These are phyloP conservation scores for Hericium rajendrae DNA, from an alignment of 768 basidiomycete species.

Conservation along the genomic window DNA sequence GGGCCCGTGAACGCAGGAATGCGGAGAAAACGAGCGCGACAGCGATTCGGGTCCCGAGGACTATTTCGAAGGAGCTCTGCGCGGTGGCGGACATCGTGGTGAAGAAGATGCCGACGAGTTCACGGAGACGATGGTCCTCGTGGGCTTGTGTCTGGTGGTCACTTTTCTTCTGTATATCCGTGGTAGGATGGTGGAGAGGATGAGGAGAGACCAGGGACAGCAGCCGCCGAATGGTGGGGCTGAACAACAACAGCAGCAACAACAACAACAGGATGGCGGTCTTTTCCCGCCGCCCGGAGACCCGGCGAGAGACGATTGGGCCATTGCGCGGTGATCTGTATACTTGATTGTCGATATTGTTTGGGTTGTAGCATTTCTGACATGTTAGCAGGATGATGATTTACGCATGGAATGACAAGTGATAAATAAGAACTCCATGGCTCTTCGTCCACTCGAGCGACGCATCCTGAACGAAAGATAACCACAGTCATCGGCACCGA, in stretches of 20 bases:
- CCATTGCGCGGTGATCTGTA: constrained; percentile 13
- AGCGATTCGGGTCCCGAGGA: constrained; percentile 75
- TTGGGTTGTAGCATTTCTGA: no score
- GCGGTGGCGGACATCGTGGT: constrained; percentile 43
- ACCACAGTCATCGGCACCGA: no score
- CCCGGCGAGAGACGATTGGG: constrained; percentile 19
- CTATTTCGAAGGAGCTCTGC: constrained; percentile 62
- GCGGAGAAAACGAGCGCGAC: constrained; percentile 65
- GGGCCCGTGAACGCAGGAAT: constrained; percentile 67
- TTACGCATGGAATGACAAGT: no score
- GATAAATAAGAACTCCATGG: no score
- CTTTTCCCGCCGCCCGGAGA: constrained; percentile 19
- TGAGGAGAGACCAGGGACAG: constrained; percentile 50
- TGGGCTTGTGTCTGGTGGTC: constrained; percentile 62
- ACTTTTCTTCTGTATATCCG: constrained; percentile 72
- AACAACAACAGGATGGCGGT: constrained; percentile 11
- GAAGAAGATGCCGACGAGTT: constrained; percentile 65
- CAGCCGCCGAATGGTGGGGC: constrained; percentile 26
- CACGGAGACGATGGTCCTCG: constrained; percentile 69
- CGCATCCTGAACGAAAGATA: no score
- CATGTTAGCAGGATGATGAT: no score
- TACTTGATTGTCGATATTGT: background rate
- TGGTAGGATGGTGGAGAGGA: constrained; percentile 65
- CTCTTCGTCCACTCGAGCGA: no score
- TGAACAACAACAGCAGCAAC: constrained; percentile 11